Base-by-base conservation (phyloP, 164 flowering plant species). In the Santalum album region DNA sequence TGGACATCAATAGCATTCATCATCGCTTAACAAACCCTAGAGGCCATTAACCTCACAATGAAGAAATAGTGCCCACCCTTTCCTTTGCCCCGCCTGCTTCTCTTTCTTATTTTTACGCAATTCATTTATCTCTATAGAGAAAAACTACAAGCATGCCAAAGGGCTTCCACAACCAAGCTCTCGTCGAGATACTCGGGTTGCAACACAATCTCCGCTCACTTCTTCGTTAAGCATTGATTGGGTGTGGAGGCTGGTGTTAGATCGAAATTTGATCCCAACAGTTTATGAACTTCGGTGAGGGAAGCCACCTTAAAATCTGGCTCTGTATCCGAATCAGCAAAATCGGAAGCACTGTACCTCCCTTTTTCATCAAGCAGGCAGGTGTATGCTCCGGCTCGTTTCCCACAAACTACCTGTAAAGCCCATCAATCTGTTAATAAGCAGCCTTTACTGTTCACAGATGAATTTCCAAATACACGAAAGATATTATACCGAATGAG, bases 341-440 rank as follows among this genome's bases (percentile, higher is more conserved):
- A 81, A 16, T 81, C 74, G 12, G 83, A 64, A 45, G 83, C 54
- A 49, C 58, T 71, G 40, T 84, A 92, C 65, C 78, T 78, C 55
- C 98, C 96, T 22, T 75, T 75, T 70, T 86, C 86, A 70, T 92
- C 98, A 59, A 92, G 94, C 73, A 92, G 75, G 69, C 95, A 86
- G 29, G 94, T 73, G 55, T 75, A 72, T 6, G 98, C 82, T 56
- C 96, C 96, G 12, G 98, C 98, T 64, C 75, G 61, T 68, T 78
- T 84, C 26, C 96, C 98, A 75, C 96, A 86, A 62, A 73, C 84
- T 24, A 91, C 79, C 98, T 86, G 74, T 44, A 69, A 44, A 40
- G 29, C 24, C 25, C 54, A 51, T 10, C 25, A n/a, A n/a, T n/a
- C n/a, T n/a, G n/a, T n/a, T 38, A 38, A 12, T 12, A 17, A 42